These are phyloP conservation scores for Pestalotiopsis sp. DNA, from an alignment of 2,329 filamentous ascomycete species.

Conservation along the genomic window DNA sequence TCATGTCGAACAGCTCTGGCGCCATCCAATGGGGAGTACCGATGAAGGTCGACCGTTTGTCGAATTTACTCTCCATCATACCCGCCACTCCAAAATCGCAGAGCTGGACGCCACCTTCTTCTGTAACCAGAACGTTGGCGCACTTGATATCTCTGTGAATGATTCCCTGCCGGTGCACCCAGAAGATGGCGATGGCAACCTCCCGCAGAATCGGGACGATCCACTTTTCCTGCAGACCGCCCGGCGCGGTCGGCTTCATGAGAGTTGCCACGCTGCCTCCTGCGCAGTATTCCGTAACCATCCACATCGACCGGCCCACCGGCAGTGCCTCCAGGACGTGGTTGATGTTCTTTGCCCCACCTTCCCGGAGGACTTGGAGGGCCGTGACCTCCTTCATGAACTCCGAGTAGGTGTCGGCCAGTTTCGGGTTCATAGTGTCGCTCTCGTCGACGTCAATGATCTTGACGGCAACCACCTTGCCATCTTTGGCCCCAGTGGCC, in stretches of 20 bases:
- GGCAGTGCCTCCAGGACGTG: constrained; percentile 78
- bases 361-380: constrained; percentile 73
- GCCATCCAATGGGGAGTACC: constrained; percentile 89
- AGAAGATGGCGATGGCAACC: constrained; percentile 66
- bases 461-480: constrained; percentile 72
- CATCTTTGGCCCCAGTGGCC: constrained; percentile 49
- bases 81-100: constrained; percentile 86
- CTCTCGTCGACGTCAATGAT: constrained; percentile 84
- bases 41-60: constrained; percentile 80
- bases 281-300: constrained; percentile 84
- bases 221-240: constrained; percentile 71
- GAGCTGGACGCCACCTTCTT: constrained; percentile 76
- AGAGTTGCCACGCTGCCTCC: constrained; percentile 80
- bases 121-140: constrained; percentile 80
- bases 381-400: constrained; percentile 71
- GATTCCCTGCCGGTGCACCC: constrained; percentile 70
- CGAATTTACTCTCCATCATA: constrained; percentile 73
- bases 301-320: constrained; percentile 82
- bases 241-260: constrained; percentile 68
- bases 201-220: constrained; percentile 70
- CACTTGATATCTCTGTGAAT: constrained; percentile 75
- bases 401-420: constrained; percentile 70
- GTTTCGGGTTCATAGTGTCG: constrained; percentile 67
- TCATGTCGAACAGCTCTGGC: constrained; percentile 71
- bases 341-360: constrained; percentile 78